These are phyloP conservation scores for Discostella stelligera DNA, from an alignment of 352 stramenopile species.

Conservation along the genomic window DNA sequence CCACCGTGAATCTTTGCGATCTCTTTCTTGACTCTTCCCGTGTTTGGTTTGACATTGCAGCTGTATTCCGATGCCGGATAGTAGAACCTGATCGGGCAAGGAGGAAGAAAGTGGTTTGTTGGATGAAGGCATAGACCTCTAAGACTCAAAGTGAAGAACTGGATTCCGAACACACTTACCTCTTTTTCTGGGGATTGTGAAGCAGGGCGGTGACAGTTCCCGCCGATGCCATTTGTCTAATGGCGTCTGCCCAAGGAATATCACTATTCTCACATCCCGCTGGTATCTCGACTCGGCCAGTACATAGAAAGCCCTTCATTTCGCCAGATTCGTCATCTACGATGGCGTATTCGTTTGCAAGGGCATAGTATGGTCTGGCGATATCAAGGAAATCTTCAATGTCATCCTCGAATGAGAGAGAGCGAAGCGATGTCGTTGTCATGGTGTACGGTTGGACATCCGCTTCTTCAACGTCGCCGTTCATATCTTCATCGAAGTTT, in stretches of 20 bases:
- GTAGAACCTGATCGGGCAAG: not conserved
- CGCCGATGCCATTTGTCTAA: conserved; percentile 15
- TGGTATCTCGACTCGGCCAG: conserved; percentile 24
- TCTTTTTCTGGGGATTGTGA: conserved; percentile 20
- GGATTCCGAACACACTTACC: not conserved
- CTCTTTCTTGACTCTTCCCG: conserved; percentile 7
- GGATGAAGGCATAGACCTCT: not conserved
- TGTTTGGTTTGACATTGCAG: conserved; percentile 12
- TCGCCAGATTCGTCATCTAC: conserved; percentile 23
- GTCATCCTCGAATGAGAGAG: conserved; percentile 27
- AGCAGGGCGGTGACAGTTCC: conserved; percentile 20
- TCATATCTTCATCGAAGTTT: not conserved
- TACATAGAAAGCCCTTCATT: conserved; percentile 24
- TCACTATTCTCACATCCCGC: conserved; percentile 15
- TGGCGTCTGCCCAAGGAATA: conserved; percentile 23
- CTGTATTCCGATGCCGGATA: conserved; percentile 25
- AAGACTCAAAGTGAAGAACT: not conserved
- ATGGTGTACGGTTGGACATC: not conserved
- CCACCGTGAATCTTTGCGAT: conserved; percentile 5
- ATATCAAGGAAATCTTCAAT: conserved; percentile 37
- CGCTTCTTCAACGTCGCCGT: not conserved
- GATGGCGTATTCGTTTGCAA: conserved; percentile 36
- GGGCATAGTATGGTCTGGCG: conserved; percentile 31
- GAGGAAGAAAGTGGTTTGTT: not conserved
- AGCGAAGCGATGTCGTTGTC: conserved; percentile 8